Evolutionary conservation across 768 basidiomycete genomes (phyloP).

Genomic region (Hysterangium stoloniferum): DNA sequence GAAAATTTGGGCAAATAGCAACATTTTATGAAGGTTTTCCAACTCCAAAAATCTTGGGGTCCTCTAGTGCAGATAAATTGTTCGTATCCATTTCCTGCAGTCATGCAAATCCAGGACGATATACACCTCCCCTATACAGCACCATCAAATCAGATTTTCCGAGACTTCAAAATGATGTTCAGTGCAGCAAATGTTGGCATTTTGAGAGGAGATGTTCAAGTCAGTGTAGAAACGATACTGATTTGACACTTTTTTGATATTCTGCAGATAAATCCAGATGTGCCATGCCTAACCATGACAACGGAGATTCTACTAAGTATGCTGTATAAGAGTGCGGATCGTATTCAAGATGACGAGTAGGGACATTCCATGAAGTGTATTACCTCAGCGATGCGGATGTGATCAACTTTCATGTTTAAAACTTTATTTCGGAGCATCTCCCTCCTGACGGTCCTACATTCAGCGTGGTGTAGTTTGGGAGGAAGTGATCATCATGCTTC

Average conservation of each 20-base stretch:
- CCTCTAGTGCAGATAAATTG: no score
- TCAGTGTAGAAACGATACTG: no score
- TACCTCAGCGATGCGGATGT: slow-evolving; percentile 99
- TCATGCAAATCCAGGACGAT: slow-evolving; percentile 76
- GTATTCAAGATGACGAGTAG: slow-evolving; percentile 97
- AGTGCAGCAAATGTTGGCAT: slow-evolving; percentile 89
- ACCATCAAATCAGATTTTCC: slow-evolving; percentile 96
- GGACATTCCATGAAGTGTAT: slow-evolving; percentile 99
- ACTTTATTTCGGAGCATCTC: background rate
- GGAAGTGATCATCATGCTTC: slow-evolving; percentile 99
- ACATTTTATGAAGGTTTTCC: no score
- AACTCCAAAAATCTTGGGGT: no score
- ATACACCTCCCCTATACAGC: slow-evolving; percentile 99
- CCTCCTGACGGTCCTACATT: background rate
- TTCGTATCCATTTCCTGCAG: no score
- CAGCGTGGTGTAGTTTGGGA: slow-evolving; percentile 99
- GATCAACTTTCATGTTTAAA: slow-evolving; percentile 16
- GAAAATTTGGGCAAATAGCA: no score
- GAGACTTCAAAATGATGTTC: slow-evolving; percentile 97
- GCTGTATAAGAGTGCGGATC: slow-evolving; percentile 97
- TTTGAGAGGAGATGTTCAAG: slow-evolving; percentile 93
- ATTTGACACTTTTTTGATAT: no score
- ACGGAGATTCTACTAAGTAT: slow-evolving; percentile 97
- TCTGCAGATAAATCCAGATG: slow-evolving; percentile 86
- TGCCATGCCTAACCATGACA: slow-evolving; percentile 93